Evolutionary conservation across 2,329 filamentous ascomycete genomes (phyloP), one percentile per base, ranked within the genome.

Genomic region (Dactylella cylindrospora): DNA sequence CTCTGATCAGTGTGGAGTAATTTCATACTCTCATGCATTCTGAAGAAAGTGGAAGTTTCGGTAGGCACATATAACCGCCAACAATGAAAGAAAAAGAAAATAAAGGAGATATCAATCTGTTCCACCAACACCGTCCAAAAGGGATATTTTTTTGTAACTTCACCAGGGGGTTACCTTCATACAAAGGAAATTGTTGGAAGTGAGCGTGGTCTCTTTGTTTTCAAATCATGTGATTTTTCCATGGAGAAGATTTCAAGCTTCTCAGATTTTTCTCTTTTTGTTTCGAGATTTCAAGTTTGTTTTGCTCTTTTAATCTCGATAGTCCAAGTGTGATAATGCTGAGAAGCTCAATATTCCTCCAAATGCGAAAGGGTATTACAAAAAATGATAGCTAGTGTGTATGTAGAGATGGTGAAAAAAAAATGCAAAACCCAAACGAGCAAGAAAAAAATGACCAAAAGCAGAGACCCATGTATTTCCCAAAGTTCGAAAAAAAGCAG

Each of bases 1-100:
- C 7, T 38, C 19, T 38, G 33, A 38, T 12, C 15, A 38, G 36
- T 3, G 35, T 23, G 39, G 10, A 17, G 41, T 28, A 17, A 41
- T 41, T 19, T 28, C 49, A 50, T 54, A 62, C 55, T 54, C 57
- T 62, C 57, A 49, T 38, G 36, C n/a, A 50, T 33, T 35, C 38
- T 28, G 36, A 41, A 40, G 28, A 31, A 29, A 45, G 13, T 28
- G 28, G 6, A 23, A 45, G 19, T 19, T 19, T 15, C 33, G 36
- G 15, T 40, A 13, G 36, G 26, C 10, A 40, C 36, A 17, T 2
- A 23, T 40, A n/a, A 23, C 13, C 19, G 19, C 15, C 22, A 39
- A 28, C 1, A 51, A 39, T 2, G 23, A 28, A n/a, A 23, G 20
- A 36, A 41, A 36, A 46, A 35, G 15, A 32, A 23, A n/a, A 38